Evolutionary conservation across 441 rosid genomes (phyloP).

Genomic region (Kokia cookei): DNA sequence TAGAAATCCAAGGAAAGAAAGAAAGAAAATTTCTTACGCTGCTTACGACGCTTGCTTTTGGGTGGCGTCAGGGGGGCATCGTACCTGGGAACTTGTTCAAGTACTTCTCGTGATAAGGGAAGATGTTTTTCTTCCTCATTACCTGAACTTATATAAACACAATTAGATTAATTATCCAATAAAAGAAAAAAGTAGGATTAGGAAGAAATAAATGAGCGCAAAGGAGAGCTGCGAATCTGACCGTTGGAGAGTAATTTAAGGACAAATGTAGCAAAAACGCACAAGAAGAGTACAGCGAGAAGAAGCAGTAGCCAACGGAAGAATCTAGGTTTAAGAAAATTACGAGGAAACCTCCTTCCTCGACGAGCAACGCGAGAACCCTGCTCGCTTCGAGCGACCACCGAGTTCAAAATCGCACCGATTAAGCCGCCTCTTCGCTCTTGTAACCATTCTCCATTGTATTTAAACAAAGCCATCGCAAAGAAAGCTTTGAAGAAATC

Average conservation of each 20-base stretch:
- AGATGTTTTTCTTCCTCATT: slow-evolving; percentile 23
- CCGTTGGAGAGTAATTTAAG: slow-evolving; percentile 49
- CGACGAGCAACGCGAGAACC: slow-evolving; percentile 35
- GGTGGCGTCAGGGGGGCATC: slow-evolving; percentile 8
- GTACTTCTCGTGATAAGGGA: slow-evolving; percentile 7
- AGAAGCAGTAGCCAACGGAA: slow-evolving; percentile 41
- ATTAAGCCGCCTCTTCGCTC: slow-evolving; percentile 43
- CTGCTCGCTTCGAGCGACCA: slow-evolving; percentile 30
- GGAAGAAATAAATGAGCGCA: neutral
- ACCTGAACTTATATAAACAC: slow-evolving; percentile 13
- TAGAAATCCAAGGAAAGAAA: slow-evolving; percentile 1
- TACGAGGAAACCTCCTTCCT: slow-evolving; percentile 59
- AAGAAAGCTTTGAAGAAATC: neutral
- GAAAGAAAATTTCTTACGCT: slow-evolving; percentile 29
- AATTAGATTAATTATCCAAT: neutral
- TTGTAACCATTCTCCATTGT: slow-evolving; percentile 30
- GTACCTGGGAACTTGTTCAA: slow-evolving; percentile 10
- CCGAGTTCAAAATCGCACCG: slow-evolving; percentile 23
- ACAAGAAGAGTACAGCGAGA: slow-evolving; percentile 35
- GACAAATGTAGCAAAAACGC: slow-evolving; percentile 41
- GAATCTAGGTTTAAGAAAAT: slow-evolving; percentile 34
- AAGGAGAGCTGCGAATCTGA: slow-evolving; percentile 20
- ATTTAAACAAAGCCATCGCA: slow-evolving; percentile 22
- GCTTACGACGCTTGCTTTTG: slow-evolving; percentile 32
- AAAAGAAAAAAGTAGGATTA: neutral